phyloP scores from a whole-genome alignment of 495 filamentous ascomycete species.

The Aspergillus sclerotiicarbonarius region DNA sequence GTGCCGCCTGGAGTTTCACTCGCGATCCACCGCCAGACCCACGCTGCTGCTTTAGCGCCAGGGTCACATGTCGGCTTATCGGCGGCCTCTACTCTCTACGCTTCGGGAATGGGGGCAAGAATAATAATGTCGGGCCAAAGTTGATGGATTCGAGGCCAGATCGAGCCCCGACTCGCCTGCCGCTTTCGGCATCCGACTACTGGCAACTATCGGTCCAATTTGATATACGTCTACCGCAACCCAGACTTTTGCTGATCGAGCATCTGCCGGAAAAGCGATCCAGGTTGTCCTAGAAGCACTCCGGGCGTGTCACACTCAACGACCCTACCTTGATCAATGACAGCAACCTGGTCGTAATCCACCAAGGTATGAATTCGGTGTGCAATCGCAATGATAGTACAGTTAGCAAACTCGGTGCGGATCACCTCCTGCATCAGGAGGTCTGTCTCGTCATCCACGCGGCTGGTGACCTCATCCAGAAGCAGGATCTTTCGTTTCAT shows the following conservation, averaged over 20 bases:
- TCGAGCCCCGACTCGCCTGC: too few relatives aligned
- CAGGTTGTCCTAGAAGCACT: neutral
- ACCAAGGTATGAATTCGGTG: slow-evolving; percentile 50
- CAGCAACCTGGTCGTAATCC: slow-evolving; percentile 36
- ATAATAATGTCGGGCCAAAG: too few relatives aligned
- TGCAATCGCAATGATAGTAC: slow-evolving; percentile 54
- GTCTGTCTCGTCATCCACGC: slow-evolving; percentile 48
- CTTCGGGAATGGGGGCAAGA: too few relatives aligned
- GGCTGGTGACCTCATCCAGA: slow-evolving; percentile 28
- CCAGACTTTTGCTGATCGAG: neutral
- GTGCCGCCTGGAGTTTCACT: neutral
- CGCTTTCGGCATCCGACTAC: too few relatives aligned
- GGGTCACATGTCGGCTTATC: neutral
- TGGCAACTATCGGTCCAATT: too few relatives aligned
- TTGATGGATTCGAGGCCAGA: too few relatives aligned
- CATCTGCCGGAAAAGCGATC: slow-evolving; percentile 7
- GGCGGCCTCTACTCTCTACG: too few relatives aligned
- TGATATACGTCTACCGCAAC: too few relatives aligned
- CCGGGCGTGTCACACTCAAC: slow-evolving; percentile 7
- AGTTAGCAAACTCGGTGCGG: slow-evolving; percentile 43
- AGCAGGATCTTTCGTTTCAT: slow-evolving; percentile 8
- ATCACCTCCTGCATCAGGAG: slow-evolving; percentile 48
- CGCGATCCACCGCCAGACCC: neutral
- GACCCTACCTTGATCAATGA: slow-evolving; percentile 30
- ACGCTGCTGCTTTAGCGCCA: neutral